These are phyloP conservation scores for Sporothrix sp. DNA, from an alignment of 2,329 filamentous ascomycete species.

Conservation along the genomic window DNA sequence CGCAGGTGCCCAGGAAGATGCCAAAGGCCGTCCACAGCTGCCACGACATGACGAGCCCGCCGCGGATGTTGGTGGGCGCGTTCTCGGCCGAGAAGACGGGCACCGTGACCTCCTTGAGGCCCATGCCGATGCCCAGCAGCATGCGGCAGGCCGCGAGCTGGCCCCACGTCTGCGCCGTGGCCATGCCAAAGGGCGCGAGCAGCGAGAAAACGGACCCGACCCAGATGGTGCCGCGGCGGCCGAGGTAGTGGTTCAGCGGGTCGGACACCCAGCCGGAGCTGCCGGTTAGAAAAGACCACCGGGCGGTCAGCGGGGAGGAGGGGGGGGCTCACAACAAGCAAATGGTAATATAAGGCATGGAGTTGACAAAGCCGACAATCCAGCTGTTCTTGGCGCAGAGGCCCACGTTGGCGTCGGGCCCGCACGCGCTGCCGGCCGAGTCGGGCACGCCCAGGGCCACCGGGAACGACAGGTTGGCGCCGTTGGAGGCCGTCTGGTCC, in stretches of 20 bases:
- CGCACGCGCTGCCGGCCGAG: conserved; percentile 23
- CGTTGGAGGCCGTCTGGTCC: conserved; percentile 55
- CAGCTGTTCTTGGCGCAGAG: conserved; percentile 40
- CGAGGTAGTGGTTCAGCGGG: conserved; percentile 35
- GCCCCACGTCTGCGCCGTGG: conserved; percentile 61
- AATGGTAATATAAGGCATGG: conserved; percentile 23
- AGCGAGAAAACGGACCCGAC: conserved; percentile 64
- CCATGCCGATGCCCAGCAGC: conserved; percentile 68
- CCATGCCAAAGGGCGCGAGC: conserved; percentile 57
- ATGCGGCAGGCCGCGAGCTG: conserved; percentile 59
- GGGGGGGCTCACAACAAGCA: too few species aligned
- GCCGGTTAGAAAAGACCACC: conserved; percentile 39
- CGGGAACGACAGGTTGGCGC: conserved; percentile 54
- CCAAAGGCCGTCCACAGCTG: conserved; percentile 39
- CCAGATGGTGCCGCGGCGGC: conserved; percentile 55
- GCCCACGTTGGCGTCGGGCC: conserved; percentile 27
- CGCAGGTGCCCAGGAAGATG: conserved; percentile 53
- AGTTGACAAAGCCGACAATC: conserved; percentile 53
- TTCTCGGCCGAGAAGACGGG: conserved; percentile 71
- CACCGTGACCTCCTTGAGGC: conserved; percentile 55
- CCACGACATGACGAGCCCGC: conserved; percentile 76
- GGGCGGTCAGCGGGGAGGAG: conserved; percentile 21
- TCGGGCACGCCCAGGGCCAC: conserved; percentile 39
- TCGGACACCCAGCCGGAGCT: conserved; percentile 53
- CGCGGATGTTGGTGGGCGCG: conserved; percentile 57